Base-by-base conservation (phyloP, 352 stramenopile genomes). In the Phytophthora aleatoria region DNA sequence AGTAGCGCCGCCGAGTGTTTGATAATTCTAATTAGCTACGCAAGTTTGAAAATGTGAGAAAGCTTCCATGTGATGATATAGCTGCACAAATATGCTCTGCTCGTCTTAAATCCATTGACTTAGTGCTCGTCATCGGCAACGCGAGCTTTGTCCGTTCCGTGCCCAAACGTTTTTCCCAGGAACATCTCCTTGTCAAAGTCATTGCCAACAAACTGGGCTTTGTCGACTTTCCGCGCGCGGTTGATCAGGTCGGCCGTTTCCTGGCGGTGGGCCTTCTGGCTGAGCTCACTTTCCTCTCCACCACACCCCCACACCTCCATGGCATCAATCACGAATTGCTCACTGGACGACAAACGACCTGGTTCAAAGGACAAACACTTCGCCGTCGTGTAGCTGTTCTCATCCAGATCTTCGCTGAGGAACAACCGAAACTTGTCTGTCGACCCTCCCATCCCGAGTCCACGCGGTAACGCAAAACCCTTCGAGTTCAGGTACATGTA, bases 401-500 rank as follows among this genome's bases (percentile, higher is more conserved):
- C 84, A 52, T 95, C 87, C 49, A 95, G 72, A 63, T 95, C 87
- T 75, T 95, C 87, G 57, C 86, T 90, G 11, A 95, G 35, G 48
- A 94, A 95, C 16, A 95, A 45, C 0, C 85, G 81, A 53, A 92
- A 94, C 20, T 82, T 81, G 59, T 76, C 88, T 5, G 74, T 86
- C 26, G 83, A 85, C n/a, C 87, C 85, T 16, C 87, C 87, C 61
- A 95, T 87, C 33, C 87, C 87, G 7, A 95, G 72, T 7, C 87
- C 87, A 24, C 83, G 79, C 2, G 87, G 87, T 30, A 95, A 63
- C 0, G 79, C 79, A 15, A 84, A 87, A 7, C 85, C 87, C 41
- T 95, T 95, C 9, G 87, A 94, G 69, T 95, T 94, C 53, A 94
- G 71, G 45, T 95, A 95, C 87, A 95, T 95, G 68, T 90, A 86